These are phyloP conservation scores for Recurvomyces mirabilis DNA, from an alignment of 495 filamentous ascomycete species.

Conservation along the genomic window DNA sequence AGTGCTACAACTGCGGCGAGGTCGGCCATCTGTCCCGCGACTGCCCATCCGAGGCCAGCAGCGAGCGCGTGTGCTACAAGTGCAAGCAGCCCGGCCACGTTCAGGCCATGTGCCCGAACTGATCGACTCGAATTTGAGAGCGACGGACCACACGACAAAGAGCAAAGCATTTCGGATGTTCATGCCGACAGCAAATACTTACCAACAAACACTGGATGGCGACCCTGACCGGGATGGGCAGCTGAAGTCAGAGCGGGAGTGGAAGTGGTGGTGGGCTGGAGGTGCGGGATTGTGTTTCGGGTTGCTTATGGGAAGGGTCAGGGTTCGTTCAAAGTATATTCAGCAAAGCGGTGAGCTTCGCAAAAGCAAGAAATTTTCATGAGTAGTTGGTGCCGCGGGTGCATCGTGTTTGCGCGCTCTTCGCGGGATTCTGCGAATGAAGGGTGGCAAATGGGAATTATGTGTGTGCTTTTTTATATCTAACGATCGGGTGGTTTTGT, in stretches of 20 bases:
- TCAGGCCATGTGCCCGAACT: slow-evolving; percentile 82
- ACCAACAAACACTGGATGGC: slow-evolving; percentile 6
- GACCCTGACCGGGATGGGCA: slow-evolving; percentile 7
- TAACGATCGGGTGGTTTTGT: no score
- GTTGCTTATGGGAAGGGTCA: no score
- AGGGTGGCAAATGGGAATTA: no score
- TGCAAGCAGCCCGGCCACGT: slow-evolving; percentile 98
- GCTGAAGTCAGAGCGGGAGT: slow-evolving; percentile 5
- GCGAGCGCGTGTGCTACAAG: slow-evolving; percentile 96
- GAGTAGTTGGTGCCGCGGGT: no score
- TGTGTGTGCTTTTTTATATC: no score
- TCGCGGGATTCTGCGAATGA: no score
- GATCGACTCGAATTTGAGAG: not conserved
- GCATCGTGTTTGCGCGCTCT: no score
- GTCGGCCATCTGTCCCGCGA: slow-evolving; percentile 90
- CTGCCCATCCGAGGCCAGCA: slow-evolving; percentile 77
- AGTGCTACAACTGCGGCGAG: slow-evolving; percentile 99
- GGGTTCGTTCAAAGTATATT: no score
- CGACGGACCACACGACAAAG: not conserved
- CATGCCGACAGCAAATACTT: slow-evolving; percentile 1
- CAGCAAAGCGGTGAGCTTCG: no score
- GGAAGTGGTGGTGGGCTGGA: no score
- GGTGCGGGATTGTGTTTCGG: no score
- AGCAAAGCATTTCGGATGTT: not conserved
- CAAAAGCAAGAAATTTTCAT: no score